Percentiles rank a stretch among this genome's conserved stretches.
These are phyloP conservation scores for Russula brevipes DNA, from an alignment of 768 basidiomycete genomes.

Conservation along the genomic window DNA sequence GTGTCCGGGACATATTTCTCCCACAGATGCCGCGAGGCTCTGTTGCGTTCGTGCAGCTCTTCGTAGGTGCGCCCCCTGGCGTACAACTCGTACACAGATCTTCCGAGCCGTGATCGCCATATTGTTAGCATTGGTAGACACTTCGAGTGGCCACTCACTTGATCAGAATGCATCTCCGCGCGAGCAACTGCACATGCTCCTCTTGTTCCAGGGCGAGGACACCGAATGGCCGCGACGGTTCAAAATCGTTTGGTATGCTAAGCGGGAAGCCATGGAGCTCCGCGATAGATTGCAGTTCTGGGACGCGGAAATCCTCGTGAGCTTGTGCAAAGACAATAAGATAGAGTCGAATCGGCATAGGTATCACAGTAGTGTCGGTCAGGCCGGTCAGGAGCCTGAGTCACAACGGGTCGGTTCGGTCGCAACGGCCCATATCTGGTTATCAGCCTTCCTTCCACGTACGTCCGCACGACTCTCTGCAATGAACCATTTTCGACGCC, in stretches of 20 bases:
- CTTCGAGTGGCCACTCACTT: slow-evolving; percentile 52
- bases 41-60: slow-evolving; percentile 57
- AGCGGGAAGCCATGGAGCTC: slow-evolving; percentile 66
- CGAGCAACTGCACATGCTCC: slow-evolving; percentile 67
- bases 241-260: slow-evolving; percentile 40
- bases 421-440: too few species aligned
- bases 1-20: slow-evolving; percentile 54
- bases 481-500: background rate
- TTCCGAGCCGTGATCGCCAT: slow-evolving; percentile 5
- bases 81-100: slow-evolving; percentile 70
- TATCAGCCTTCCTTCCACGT: background rate
- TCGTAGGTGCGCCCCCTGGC: slow-evolving; percentile 65
- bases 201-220: slow-evolving; percentile 62
- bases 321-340: slow-evolving; percentile 76
- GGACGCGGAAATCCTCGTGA: slow-evolving; percentile 78
- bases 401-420: too few species aligned
- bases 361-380: too few species aligned
- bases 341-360: slow-evolving; percentile 32
- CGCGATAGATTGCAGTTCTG: slow-evolving; percentile 73
- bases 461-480: background rate
- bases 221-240: slow-evolving; percentile 67
- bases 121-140: background rate
- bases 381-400: too few species aligned
- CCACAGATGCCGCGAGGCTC: slow-evolving; percentile 46
- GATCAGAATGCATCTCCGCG: slow-evolving; percentile 73